Evolutionary conservation across 2,329 filamentous ascomycete species (phyloP), one percentile per base, ranked within the genome.

Genomic region (Penicillium sp.): DNA sequence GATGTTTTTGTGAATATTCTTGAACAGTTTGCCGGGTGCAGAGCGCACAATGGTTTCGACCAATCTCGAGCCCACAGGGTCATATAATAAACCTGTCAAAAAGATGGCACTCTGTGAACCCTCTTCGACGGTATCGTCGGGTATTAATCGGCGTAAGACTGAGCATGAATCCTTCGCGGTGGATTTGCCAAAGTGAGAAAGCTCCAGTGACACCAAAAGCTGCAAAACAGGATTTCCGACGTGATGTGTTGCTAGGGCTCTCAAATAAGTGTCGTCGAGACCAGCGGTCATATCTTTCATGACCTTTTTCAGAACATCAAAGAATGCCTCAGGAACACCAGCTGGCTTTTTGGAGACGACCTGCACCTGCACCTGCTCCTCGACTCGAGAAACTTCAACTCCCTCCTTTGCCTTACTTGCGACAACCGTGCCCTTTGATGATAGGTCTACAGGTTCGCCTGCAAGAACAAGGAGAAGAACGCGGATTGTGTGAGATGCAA

Each of bases 221-320:
- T 97, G 94, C n/a, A 99, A 80, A 0, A 91, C 89, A 0, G 94
- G 94, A 66, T 96, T 97, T 48, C 91, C 94, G 1, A 93, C 89
- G 4, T 90, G 90, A 66, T 97, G 93, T 20, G 86, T 91, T 1
- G 93, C 90, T 56, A 99, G 79, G 2, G 94, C 85, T 26, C 91
- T 85, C 26, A 97, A 81, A 65, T 91, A 89, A 3, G 88, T 90
- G 1, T 88, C 82, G 68, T 94, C 91, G 64, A 97, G 81, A 0
- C 83, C 84, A 0, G 85, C 80, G 9, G 90, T 85, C 49, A 90
- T 88, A 64, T 91, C 89, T 45, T 79, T 78, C 63, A 97, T 89
- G 62, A 97, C 88, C 70, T 95, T 93, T 64, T 89, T 86, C 47
- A 94, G 77, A 0, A 91, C 90, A 52, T 83, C 77, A 5, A 81